These are phyloP conservation scores for Polytrichum formosum DNA, from an alignment of 225 moss, liverwort and hornwort genomes.

Conservation along the genomic window DNA sequence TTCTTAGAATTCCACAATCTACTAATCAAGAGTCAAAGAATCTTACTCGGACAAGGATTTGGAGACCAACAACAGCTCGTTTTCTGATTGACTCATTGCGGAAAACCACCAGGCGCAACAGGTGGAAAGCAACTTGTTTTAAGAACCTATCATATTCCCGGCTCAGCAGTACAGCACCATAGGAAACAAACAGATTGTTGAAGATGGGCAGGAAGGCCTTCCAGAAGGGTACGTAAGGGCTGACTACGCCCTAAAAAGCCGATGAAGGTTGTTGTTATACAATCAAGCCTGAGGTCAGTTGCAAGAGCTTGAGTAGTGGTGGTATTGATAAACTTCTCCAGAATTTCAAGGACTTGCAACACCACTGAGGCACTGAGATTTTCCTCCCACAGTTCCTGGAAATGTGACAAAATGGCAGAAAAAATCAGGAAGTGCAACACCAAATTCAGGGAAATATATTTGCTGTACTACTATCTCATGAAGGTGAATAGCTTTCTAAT, in stretches of 20 bases:
- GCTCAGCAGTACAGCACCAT: slow-evolving; percentile 89
- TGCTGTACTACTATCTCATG: too few relatives aligned
- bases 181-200: slow-evolving; percentile 71
- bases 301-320: slow-evolving; percentile 70
- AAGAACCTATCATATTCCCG: slow-evolving; percentile 90
- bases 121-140: slow-evolving; percentile 89
- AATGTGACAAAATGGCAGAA: slow-evolving; percentile 11
- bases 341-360: slow-evolving; percentile 84
- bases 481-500: background rate
- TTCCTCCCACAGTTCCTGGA: slow-evolving; percentile 97
- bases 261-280: slow-evolving; percentile 85
- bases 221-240: slow-evolving; percentile 80
- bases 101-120: slow-evolving; percentile 87
- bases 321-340: slow-evolving; percentile 88
- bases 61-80: slow-evolving; percentile 94
- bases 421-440: background rate
- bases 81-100: slow-evolving; percentile 97
- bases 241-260: slow-evolving; percentile 93
- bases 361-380: slow-evolving; percentile 93
- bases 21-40: background rate
- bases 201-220: slow-evolving; percentile 81
- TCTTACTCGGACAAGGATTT: slow-evolving; percentile 95
- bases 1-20: too few relatives aligned
- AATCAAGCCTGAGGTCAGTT: slow-evolving; percentile 91
- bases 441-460: background rate